Evolutionary conservation across 1,284 basidiomycete species (phyloP), one percentile per base, ranked within the genome.

Genomic region (Ceratobasidium sp.): DNA sequence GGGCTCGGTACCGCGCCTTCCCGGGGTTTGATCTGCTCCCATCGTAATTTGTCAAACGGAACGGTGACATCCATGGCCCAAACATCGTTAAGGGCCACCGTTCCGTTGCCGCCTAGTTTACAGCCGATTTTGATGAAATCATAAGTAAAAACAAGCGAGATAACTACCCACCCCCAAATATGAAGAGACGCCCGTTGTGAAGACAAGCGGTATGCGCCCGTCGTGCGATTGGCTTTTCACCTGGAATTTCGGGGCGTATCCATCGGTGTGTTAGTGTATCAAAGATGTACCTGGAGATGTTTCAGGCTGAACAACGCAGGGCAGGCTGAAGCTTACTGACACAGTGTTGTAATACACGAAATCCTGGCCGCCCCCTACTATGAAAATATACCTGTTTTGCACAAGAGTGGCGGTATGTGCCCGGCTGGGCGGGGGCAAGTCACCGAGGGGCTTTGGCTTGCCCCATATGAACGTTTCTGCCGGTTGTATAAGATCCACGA

Each of bases 381-480:
- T 82, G 77, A 93, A 88, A 55, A 97, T 85, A 75, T 88, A 89
- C 28, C 88, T 86, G 71, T 80, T 79, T 76, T 94, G 94, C 59
- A 94, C 90, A 36, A 94, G 85, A 0, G 93, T 97, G 0, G 93
- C 91, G 0, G 92, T 93, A 79, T 97, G 95, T 0, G 94, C 95
- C 23, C 95, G 88, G 55, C 92, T 90, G 0, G 93, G 92, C 1
- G 92, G 91, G 0, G 94, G 92, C 3, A 87, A 78, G 2, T 92
- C 90, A 18, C 94, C 94, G 1, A 85, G 78, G 36, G 89, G 89
- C 30, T 91, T 88, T 0, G 92, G 88, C 72, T 89, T 87, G 0
- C 88, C 87, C 95, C 95, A 97, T 79, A 93, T 89, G 87, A 96
- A 92, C 41, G 93, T 94, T 81, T 96, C 94, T 93, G 74, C 34